A percentile compares a stretch with the other conserved stretches of the same genome.
Evolutionary conservation across 495 filamentous ascomycete species (phyloP).

Genomic region (Cudoniella acicularis): DNA sequence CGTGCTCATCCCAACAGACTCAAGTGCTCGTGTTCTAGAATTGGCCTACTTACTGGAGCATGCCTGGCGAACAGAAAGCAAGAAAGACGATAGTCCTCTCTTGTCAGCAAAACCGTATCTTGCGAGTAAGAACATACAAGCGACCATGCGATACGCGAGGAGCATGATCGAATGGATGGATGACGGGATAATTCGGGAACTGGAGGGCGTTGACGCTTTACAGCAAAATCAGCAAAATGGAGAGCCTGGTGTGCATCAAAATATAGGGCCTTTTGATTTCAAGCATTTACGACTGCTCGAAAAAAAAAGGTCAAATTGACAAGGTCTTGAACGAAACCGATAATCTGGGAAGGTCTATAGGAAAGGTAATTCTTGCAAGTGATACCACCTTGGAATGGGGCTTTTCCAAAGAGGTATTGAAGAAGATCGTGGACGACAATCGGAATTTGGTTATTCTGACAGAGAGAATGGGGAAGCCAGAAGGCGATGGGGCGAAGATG

Average conservation of each 20-base stretch:
- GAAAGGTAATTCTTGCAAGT: slow-evolving; percentile 85
- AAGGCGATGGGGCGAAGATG: slow-evolving; percentile 32
- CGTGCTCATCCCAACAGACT: slow-evolving; percentile 94
- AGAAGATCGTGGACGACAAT: slow-evolving; percentile 64
- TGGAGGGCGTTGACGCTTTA: slow-evolving; percentile 61
- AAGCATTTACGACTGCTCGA: slow-evolving; percentile 76
- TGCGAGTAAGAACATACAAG: slow-evolving; percentile 72
- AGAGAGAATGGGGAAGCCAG: slow-evolving; percentile 49
- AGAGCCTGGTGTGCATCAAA: slow-evolving; percentile 42
- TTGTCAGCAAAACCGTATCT: slow-evolving; percentile 72
- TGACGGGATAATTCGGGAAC: slow-evolving; percentile 83
- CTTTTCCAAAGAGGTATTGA: slow-evolving; percentile 84
- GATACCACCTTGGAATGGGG: slow-evolving; percentile 92
- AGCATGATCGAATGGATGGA: slow-evolving; percentile 99
- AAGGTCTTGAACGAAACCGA: slow-evolving; percentile 46
- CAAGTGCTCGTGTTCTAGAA: slow-evolving; percentile 90
- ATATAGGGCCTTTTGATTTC: slow-evolving; percentile 83
- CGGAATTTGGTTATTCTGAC: slow-evolving; percentile 84
- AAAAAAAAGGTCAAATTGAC: slow-evolving; percentile 69
- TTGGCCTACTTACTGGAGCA: slow-evolving; percentile 89
- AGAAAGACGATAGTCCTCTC: slow-evolving; percentile 59
- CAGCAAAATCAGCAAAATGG: slow-evolving; percentile 42
- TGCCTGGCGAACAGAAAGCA: slow-evolving; percentile 67
- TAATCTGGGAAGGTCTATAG: slow-evolving; percentile 34
- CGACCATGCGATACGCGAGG: slow-evolving; percentile 80